Conservation (phyloP, 371 early-diverging fungal species). For the Blastocladiella emersonii region DNA sequence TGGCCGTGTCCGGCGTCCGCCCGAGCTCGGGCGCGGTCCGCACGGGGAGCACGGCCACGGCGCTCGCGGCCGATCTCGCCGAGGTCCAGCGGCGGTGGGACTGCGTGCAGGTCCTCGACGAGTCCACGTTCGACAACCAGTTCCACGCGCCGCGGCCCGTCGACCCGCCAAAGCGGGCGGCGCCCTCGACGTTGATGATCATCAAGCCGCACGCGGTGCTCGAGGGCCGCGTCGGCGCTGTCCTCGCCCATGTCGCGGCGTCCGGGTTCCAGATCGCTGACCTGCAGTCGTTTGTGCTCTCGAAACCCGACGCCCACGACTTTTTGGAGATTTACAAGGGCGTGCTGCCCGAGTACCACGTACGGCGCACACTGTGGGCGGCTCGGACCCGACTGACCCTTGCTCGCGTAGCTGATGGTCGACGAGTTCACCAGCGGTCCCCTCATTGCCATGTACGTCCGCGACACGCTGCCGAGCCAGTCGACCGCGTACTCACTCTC, state of each 20-base stretch:
- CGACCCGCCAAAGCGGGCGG: too few relatives aligned
- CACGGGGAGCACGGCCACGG: too few relatives aligned
- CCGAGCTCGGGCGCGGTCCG: too few relatives aligned
- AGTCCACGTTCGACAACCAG: background rate
- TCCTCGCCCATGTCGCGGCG: background rate
- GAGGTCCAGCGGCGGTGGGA: background rate
- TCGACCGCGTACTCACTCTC: too few relatives aligned
- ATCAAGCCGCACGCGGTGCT: constrained; percentile 18
- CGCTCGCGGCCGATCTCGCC: background rate
- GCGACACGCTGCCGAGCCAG: background rate
- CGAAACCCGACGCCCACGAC: constrained; percentile 28
- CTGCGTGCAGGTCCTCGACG: background rate
- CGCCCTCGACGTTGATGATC: constrained; percentile 13
- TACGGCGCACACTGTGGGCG: constrained; percentile 7
- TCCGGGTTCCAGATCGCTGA: constrained; percentile 24
- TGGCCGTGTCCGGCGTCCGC: too few relatives aligned
- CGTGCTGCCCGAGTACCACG: constrained; percentile 34
- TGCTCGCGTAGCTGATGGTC: constrained; percentile 17
- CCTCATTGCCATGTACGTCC: constrained; percentile 21
- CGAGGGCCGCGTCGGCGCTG: background rate
- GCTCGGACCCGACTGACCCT: background rate
- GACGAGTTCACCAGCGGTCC: constrained; percentile 29
- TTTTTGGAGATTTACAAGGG: constrained; percentile 39
- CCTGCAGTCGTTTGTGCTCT: constrained; percentile 22
- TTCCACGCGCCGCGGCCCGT: background rate